Evolutionary conservation across 257 asterid genomes (phyloP).

Genomic region (Solanum paucissectum): DNA sequence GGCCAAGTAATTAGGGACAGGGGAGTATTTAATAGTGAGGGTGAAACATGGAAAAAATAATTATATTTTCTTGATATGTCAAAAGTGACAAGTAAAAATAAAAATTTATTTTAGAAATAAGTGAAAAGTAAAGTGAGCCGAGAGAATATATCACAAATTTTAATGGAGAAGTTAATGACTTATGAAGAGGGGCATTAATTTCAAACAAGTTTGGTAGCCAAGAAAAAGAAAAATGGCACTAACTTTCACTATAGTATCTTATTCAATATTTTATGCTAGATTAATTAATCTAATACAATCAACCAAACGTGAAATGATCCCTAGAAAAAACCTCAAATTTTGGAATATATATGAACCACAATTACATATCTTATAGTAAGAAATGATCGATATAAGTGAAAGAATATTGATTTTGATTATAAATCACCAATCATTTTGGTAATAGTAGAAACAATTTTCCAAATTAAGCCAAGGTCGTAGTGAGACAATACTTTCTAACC

Average conservation of each 20-base stretch:
- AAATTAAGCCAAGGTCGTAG: background rate
- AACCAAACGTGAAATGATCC: background rate
- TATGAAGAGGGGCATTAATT: background rate
- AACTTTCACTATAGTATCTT: no score
- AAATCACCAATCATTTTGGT: background rate
- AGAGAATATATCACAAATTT: background rate
- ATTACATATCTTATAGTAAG: background rate
- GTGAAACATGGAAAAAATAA: no score
- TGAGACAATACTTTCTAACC: background rate
- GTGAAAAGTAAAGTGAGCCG: no score
- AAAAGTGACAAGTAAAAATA: no score
- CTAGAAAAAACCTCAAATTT: background rate
- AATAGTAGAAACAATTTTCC: background rate
- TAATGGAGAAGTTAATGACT: background rate
- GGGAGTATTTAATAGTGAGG: no score
- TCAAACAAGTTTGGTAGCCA: background rate
- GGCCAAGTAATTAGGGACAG: no score
- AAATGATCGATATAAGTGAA: background rate
- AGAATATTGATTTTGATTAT: background rate
- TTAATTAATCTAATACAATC: background rate
- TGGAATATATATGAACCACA: background rate
- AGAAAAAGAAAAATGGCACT: background rate
- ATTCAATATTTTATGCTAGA: background rate
- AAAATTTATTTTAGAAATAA: no score
- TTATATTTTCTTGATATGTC: no score